Evolutionary conservation across 2,329 filamentous ascomycete species (phyloP).

Genomic region (Ambrosiella beaveri): DNA sequence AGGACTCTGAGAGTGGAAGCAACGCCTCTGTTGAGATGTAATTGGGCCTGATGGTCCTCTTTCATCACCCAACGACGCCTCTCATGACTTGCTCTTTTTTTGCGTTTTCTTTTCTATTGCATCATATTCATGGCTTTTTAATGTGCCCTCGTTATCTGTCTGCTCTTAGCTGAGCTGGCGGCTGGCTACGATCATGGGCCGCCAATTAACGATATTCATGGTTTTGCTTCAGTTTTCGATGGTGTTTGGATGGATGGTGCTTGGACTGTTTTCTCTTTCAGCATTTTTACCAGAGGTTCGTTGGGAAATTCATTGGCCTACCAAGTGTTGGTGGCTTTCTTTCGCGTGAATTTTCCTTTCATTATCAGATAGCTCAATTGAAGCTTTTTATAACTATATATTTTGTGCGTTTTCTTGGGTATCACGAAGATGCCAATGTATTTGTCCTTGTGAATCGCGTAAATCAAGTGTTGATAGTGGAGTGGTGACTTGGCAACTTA

Average conservation of each 20-base stretch:
- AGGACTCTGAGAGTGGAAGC: slow-evolving; percentile 41
- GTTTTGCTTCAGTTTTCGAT: not conserved
- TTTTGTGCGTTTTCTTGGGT: no score
- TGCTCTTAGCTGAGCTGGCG: not conserved
- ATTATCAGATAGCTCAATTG: no score
- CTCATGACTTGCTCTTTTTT: not conserved
- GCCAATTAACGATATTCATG: not conserved
- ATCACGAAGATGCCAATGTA: no score
- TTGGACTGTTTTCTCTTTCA: no score
- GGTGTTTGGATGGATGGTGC: not conserved
- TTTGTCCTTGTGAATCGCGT: no score
- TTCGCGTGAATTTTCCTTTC: no score
- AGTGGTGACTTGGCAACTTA: no score
- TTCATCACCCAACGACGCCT: not conserved
- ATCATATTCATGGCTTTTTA: not conserved
- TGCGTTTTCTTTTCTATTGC: not conserved
- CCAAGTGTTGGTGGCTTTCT: no score
- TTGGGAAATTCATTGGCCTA: no score
- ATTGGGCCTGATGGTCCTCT: not conserved
- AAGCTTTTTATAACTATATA: no score
- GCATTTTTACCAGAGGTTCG: no score
- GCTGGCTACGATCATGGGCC: not conserved
- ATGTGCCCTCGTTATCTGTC: not conserved
- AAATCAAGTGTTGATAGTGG: no score
- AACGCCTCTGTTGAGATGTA: slow-evolving; percentile 25